Evolutionary conservation across 768 basidiomycete genomes (phyloP).

Genomic region (Artomyces pyxidatus): DNA sequence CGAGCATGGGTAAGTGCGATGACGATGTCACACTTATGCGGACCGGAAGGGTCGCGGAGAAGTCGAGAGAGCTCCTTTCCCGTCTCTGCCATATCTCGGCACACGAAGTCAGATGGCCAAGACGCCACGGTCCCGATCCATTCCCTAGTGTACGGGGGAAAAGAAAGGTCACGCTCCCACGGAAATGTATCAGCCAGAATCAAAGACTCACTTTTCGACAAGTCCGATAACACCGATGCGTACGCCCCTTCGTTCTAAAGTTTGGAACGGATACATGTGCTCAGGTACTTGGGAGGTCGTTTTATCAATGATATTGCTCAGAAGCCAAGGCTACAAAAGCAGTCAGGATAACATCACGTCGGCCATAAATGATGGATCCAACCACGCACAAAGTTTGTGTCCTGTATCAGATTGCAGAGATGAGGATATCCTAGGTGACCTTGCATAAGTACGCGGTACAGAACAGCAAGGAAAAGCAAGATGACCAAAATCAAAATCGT

Average conservation of each 20-base stretch:
- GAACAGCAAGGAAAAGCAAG: not conserved
- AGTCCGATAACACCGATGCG: slow-evolving; percentile 79
- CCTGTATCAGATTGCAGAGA: slow-evolving; percentile 56
- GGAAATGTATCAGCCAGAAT: not conserved
- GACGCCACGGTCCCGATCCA: slow-evolving; percentile 86
- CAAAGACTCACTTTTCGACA: slow-evolving; percentile 59
- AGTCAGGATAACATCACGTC: not conserved
- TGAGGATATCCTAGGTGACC: slow-evolving; percentile 49
- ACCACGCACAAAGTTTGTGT: slow-evolving; percentile 63
- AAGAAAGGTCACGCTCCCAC: slow-evolving; percentile 38
- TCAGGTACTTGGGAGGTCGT: slow-evolving; percentile 56
- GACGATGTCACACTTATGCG: slow-evolving; percentile 69
- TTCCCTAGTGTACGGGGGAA: slow-evolving; percentile 39
- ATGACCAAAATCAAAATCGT: slow-evolving; percentile 85
- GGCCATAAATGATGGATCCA: not conserved
- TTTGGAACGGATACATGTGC: slow-evolving; percentile 47
- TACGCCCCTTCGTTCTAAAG: slow-evolving; percentile 63
- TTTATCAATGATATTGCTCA: slow-evolving; percentile 79
- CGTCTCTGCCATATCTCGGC: slow-evolving; percentile 65
- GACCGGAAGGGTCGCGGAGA: slow-evolving; percentile 64
- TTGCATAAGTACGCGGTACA: not conserved
- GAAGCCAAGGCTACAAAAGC: slow-evolving; percentile 65
- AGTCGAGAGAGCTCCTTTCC: slow-evolving; percentile 64
- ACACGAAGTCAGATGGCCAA: slow-evolving; percentile 77
- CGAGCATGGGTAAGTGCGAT: slow-evolving; percentile 83